A percentile compares a stretch with the other conserved stretches of the same genome.
phyloP scores from a whole-genome alignment of 2,329 filamentous ascomycete species.

The Chalaropsis thielavioides region DNA sequence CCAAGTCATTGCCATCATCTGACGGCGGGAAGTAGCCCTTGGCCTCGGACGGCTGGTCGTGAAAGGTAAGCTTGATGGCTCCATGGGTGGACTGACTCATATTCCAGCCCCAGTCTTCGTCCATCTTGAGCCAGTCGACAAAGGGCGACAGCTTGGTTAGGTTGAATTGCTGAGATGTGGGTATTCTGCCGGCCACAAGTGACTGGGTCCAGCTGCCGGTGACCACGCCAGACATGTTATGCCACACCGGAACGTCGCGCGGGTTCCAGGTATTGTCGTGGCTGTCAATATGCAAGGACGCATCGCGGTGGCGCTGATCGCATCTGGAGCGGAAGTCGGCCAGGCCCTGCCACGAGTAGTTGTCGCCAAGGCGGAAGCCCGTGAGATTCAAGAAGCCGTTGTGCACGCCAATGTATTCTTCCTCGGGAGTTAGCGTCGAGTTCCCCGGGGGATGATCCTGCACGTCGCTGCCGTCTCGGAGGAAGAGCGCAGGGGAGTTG shows the following conservation, averaged over 20 bases:
- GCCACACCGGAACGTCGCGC: conserved; percentile 43
- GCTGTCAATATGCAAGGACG: conserved; percentile 28
- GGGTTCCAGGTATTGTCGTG: conserved; percentile 27
- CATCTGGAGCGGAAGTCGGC: conserved; percentile 33
- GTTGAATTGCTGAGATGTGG: conserved; percentile 41
- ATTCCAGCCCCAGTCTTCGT: conserved; percentile 59
- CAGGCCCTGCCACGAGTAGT: conserved; percentile 65
- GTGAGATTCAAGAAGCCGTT: conserved; percentile 52
- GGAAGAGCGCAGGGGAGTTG: conserved; percentile 20
- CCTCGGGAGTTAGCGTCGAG: conserved; percentile 10
- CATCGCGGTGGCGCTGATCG: conserved; percentile 38
- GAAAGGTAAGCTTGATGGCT: conserved; percentile 36
- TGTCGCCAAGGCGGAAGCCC: conserved; percentile 60
- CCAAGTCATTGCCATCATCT: conserved; percentile 16
- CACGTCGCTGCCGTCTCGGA: not conserved
- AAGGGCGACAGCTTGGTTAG: conserved; percentile 49
- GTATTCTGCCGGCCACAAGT: conserved; percentile 31
- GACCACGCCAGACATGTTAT: conserved; percentile 63
- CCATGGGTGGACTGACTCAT: conserved; percentile 55
- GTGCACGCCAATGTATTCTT: conserved; percentile 11
- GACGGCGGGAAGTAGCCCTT: conserved; percentile 3
- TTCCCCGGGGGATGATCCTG: conserved; percentile 7
- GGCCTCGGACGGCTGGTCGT: conserved; percentile 13
- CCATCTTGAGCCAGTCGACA: conserved; percentile 47
- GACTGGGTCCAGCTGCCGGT: conserved; percentile 58